Percentiles rank a stretch among this genome's conserved stretches.
Evolutionary conservation across 1,139 yeast genomes (phyloP).

Genomic region (Kodamaea suecica): DNA sequence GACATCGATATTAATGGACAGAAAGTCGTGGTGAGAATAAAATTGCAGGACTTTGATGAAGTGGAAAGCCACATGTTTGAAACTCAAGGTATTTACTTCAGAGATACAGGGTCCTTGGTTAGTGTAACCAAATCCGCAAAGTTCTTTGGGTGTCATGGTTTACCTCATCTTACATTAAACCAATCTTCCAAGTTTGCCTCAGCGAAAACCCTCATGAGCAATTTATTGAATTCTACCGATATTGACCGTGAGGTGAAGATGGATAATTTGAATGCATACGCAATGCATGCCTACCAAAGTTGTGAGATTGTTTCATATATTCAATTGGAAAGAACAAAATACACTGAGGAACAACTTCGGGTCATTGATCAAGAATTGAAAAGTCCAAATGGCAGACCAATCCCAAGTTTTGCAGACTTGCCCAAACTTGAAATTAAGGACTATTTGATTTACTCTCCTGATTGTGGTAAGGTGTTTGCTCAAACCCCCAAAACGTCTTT

Average conservation of each 20-base stretch:
- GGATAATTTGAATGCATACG: slow-evolving; percentile 39
- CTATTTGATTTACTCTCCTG: slow-evolving; percentile 78
- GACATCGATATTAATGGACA: slow-evolving; percentile 11
- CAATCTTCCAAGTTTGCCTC: slow-evolving; percentile 37
- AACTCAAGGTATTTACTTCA: slow-evolving; percentile 68
- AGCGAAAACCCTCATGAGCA: slow-evolving; percentile 36
- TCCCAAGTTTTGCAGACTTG: slow-evolving; percentile 33
- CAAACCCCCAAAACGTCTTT: slow-evolving; percentile 29
- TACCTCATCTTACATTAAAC: slow-evolving; percentile 56
- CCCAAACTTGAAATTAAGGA: slow-evolving; percentile 56
- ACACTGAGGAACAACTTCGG: slow-evolving; percentile 49
- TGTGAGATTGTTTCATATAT: slow-evolving; percentile 75
- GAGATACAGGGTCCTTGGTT: slow-evolving; percentile 64
- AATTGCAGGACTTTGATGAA: slow-evolving; percentile 41
- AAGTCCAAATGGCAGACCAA: slow-evolving; percentile 75
- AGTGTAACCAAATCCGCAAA: slow-evolving; percentile 68
- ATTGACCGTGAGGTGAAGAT: slow-evolving; percentile 30
- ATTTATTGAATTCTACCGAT: slow-evolving; percentile 41
- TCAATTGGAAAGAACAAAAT: slow-evolving; percentile 61
- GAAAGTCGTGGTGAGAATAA: slow-evolving; percentile 23
- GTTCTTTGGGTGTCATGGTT: slow-evolving; percentile 60
- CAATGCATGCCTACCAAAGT: slow-evolving; percentile 37
- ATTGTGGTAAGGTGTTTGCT: slow-evolving; percentile 65
- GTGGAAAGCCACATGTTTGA: slow-evolving; percentile 43
- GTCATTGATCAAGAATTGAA: slow-evolving; percentile 68